A percentile compares a stretch with the other conserved stretches of the same genome.
These are phyloP conservation scores for Pilaira anomala DNA, from an alignment of 192 early-diverging fungal genomes.

Conservation along the genomic window DNA sequence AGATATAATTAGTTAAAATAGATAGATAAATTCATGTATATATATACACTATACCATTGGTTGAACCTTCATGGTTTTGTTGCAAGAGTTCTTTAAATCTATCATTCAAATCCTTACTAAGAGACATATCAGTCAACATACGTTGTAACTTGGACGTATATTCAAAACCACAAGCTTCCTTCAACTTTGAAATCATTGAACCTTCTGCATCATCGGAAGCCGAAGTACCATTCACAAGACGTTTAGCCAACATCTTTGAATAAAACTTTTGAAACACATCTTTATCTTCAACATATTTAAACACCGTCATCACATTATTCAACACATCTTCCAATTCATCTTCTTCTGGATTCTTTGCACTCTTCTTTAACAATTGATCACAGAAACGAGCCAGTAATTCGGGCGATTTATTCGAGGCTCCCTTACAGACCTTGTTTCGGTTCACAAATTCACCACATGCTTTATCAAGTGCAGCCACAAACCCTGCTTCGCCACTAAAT, in stretches of 20 bases:
- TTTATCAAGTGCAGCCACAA: slow-evolving; percentile 88
- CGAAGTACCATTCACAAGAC: slow-evolving; percentile 85
- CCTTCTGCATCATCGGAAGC: slow-evolving; percentile 92
- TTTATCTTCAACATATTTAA: slow-evolving; percentile 95
- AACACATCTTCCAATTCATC: slow-evolving; percentile 42
- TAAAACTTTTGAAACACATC: slow-evolving; percentile 99
- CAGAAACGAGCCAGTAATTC: slow-evolving; percentile 89
- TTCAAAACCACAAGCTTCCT: slow-evolving; percentile 89
- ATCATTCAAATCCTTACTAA: slow-evolving; percentile 88
- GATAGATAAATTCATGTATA: too few relatives aligned
- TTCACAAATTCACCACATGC: slow-evolving; percentile 95
- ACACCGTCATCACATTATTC: slow-evolving; percentile 73
- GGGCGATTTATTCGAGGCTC: slow-evolving; percentile 69
- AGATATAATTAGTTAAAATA: too few relatives aligned
- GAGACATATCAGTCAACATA: slow-evolving; percentile 93
- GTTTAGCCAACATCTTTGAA: slow-evolving; percentile 87
- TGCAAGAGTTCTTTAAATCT: slow-evolving; percentile 68
- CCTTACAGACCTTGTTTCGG: slow-evolving; percentile 77
- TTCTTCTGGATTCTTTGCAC: slow-evolving; percentile 71
- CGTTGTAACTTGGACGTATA: slow-evolving; percentile 92
- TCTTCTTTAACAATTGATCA: slow-evolving; percentile 86
- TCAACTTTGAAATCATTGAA: slow-evolving; percentile 79
- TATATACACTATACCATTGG: slow-evolving; percentile 13
- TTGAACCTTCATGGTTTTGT: slow-evolving; percentile 33
- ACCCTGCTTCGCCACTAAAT: slow-evolving; percentile 81